These are phyloP conservation scores for Solanum tarijense DNA, from an alignment of 257 asterid species.

Conservation along the genomic window DNA sequence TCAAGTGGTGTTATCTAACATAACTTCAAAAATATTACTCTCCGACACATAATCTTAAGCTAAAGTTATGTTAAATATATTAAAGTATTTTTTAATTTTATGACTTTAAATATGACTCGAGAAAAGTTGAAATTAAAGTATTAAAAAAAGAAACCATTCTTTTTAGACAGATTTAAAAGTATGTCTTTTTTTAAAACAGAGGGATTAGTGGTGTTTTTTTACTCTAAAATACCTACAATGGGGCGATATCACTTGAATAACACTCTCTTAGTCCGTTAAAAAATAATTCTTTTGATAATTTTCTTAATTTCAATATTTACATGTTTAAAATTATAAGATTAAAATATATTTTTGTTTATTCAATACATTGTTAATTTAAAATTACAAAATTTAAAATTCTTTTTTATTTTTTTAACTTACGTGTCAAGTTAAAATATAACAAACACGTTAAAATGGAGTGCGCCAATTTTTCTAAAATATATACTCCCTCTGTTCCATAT, in stretches of 20 bases:
- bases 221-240: neutral
- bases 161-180: neutral
- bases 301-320: neutral
- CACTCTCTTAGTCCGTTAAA: neutral
- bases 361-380: neutral
- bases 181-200: neutral
- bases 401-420: too few relatives aligned
- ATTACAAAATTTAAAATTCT: neutral
- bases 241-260: neutral
- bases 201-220: too few relatives aligned
- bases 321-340: neutral
- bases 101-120: too few relatives aligned
- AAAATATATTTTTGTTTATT: neutral
- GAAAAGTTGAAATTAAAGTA: too few relatives aligned
- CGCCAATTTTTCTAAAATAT: too few relatives aligned
- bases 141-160: too few relatives aligned
- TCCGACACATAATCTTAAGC: neutral
- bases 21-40: too few relatives aligned
- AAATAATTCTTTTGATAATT: too few relatives aligned
- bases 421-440: too few relatives aligned
- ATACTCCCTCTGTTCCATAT: accelerated
- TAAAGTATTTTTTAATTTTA: too few relatives aligned
- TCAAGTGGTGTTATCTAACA: neutral
- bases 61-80: too few relatives aligned
- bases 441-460: neutral